Evolutionary conservation across 1,284 basidiomycete genomes (phyloP), one percentile per base, ranked within the genome.

Genomic region (Trichosporon faecale): DNA sequence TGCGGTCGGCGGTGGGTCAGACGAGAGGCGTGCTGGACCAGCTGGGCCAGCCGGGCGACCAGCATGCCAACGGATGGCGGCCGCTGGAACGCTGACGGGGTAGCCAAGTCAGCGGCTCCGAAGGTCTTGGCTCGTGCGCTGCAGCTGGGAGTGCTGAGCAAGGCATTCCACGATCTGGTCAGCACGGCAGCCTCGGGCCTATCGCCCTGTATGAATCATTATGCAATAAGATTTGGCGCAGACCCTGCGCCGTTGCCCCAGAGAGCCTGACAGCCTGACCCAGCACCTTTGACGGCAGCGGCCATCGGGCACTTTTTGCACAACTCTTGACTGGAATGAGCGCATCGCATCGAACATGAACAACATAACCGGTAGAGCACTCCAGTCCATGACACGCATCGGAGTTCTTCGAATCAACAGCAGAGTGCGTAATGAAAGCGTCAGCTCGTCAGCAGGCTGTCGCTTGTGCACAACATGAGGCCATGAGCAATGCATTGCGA

Each of bases 171-270:
- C 49, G 21, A 25, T 21, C 18, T 52, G 49, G 23, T 25, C 9
- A 23, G 49, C n/a, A 12, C 2, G 5, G 21, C 21, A n/a, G 21
- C 21, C 49, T n/a, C 18, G 18, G 49, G 23, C 18, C 3, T 11
- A 25, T 23, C 49, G 21, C 49, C 49, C 49, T 52, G 23, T 9
- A 21, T 52, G 49, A 44, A n/a, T 18, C 49, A 52, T 25, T 21
- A 52, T 52, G 49, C 49, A 52, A 52, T 52, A 52, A 52, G 49
- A 52, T 52, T 52, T 52, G 49, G 49, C 49, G 49, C 18, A 21
- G 23, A 52, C 49, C 49, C 49, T 52, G 49, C 49, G 18, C 40
- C 40, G 40, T n/a, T 18, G 18, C 40, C 40, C 40, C 40, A 44
- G 40, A 44, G 40, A 44, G 40, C 40, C 16, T 44, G 40, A 44